Evolutionary conservation across 129 eudicot genomes (phyloP).

Genomic region (carrot (Daucus carota)): DNA sequence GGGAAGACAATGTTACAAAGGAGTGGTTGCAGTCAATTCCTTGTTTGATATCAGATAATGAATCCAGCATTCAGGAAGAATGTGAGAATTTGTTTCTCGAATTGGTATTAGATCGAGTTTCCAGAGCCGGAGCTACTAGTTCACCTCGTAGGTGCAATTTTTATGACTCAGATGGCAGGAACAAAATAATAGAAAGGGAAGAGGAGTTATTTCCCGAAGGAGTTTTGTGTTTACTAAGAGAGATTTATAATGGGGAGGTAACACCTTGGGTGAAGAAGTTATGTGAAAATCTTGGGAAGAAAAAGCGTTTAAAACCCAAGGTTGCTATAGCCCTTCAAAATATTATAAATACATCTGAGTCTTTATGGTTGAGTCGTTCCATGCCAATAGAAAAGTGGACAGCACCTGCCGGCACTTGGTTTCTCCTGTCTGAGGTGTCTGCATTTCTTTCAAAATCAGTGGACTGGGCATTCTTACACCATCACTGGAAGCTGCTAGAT

Average conservation of each 20-base stretch:
- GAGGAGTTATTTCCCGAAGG: slow-evolving; percentile 42
- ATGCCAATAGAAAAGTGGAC: slow-evolving; percentile 71
- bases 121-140: slow-evolving; percentile 44
- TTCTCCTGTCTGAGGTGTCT: slow-evolving; percentile 81
- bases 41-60: slow-evolving; percentile 65
- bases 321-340: slow-evolving; percentile 64
- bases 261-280: slow-evolving; percentile 90
- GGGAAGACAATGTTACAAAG: slow-evolving; percentile 46
- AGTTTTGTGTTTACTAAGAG: slow-evolving; percentile 51
- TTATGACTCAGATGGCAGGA: slow-evolving; percentile 19
- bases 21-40: slow-evolving; percentile 96
- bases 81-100: slow-evolving; percentile 89
- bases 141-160: slow-evolving; percentile 5
- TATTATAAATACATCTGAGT: slow-evolving; percentile 68
- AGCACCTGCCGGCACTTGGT: slow-evolving; percentile 94
- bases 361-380: slow-evolving; percentile 52
- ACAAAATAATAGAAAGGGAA: slow-evolving; percentile 21
- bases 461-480: slow-evolving; percentile 89
- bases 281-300: slow-evolving; percentile 77
- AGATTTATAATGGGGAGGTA: slow-evolving; percentile 71
- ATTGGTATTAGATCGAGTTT: slow-evolving; percentile 66
- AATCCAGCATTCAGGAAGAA: slow-evolving; percentile 96
- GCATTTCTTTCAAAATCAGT: slow-evolving; percentile 62
- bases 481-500: slow-evolving; percentile 92
- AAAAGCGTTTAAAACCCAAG: slow-evolving; percentile 62